A percentile compares a stretch with the other conserved stretches of the same genome.
phyloP scores from a whole-genome alignment of 2,329 filamentous ascomycete genomes.

The Alternaria dauci region DNA sequence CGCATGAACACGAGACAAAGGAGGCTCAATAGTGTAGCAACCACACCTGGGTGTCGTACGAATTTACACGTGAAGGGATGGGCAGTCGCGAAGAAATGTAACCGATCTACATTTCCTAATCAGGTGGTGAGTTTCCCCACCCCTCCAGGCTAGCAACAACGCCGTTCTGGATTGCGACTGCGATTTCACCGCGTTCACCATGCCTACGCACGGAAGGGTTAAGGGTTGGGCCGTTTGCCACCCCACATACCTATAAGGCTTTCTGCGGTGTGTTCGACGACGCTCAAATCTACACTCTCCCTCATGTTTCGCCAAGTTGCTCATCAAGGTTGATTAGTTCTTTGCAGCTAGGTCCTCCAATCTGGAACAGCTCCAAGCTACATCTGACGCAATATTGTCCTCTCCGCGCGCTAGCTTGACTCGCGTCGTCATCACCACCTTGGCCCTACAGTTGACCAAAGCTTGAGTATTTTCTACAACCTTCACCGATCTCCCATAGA shows the following conservation, averaged over 20 bases:
- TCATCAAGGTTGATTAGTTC: neutral
- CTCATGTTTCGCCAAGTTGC: neutral
- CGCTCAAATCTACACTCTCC: neutral
- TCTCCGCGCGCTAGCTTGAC: neutral
- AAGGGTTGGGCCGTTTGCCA: neutral
- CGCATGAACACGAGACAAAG: neutral
- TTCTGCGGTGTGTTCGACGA: neutral
- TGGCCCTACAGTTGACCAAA: neutral
- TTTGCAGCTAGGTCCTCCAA: neutral
- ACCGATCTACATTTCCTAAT: neutral
- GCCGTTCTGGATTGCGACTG: neutral
- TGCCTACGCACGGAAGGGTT: neutral
- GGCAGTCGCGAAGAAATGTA: neutral
- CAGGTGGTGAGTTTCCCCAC: neutral
- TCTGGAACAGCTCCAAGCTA: neutral
- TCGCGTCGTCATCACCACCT: neutral
- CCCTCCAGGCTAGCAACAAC: neutral
- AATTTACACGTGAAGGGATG: neutral
- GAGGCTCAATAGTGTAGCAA: neutral
- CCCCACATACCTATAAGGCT: neutral
- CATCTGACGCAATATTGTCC: neutral
- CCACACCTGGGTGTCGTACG: neutral
- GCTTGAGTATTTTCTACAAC: no score
- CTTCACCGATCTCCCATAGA: neutral
- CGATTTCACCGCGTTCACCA: neutral